phyloP scores from a whole-genome alignment of 2,329 filamentous ascomycete genomes.

The Aureobasidium sp. region DNA sequence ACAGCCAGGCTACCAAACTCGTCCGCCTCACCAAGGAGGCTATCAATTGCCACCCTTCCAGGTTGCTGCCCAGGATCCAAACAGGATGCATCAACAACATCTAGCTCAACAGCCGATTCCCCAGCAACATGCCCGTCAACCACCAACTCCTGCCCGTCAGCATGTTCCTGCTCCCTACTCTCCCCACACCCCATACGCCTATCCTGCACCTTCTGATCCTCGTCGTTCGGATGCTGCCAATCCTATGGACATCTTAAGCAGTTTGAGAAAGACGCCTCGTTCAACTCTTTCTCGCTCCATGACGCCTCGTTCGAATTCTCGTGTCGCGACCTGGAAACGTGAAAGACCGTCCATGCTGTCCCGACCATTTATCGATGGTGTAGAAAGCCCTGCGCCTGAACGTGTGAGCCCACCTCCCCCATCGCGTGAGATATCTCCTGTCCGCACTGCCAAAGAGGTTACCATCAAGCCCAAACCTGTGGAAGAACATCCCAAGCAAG shows the following conservation, averaged over 20 bases:
- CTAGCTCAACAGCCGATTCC: neutral
- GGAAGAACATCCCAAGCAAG: neutral
- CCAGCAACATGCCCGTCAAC: constrained; percentile 21
- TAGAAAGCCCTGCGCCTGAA: constrained; percentile 25
- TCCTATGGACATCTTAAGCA: neutral
- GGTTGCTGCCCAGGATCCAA: constrained; percentile 39
- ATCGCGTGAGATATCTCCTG: neutral
- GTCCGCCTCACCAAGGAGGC: constrained; percentile 35
- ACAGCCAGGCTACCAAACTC: constrained; percentile 14
- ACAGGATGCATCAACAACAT: constrained; percentile 28
- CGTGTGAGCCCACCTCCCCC: constrained; percentile 27
- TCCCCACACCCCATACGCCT: constrained; percentile 18
- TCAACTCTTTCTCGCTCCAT: neutral
- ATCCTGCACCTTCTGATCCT: constrained; percentile 25
- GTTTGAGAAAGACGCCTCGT: neutral
- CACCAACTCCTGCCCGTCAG: constrained; percentile 13
- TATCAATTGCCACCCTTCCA: constrained; percentile 44
- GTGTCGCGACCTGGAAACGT: constrained; percentile 25
- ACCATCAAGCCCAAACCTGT: neutral
- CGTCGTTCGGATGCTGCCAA: neutral
- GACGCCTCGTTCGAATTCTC: constrained; percentile 1
- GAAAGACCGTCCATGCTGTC: constrained; percentile 22
- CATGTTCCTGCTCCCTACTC: constrained; percentile 8
- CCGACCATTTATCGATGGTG: constrained; percentile 19
- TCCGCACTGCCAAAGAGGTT: neutral